Percentiles rank a stretch among this genome's conserved stretches.
These are phyloP conservation scores for Cyberlindnera nakhonratchasimensis DNA, from an alignment of 805 yeast species.

Conservation along the genomic window DNA sequence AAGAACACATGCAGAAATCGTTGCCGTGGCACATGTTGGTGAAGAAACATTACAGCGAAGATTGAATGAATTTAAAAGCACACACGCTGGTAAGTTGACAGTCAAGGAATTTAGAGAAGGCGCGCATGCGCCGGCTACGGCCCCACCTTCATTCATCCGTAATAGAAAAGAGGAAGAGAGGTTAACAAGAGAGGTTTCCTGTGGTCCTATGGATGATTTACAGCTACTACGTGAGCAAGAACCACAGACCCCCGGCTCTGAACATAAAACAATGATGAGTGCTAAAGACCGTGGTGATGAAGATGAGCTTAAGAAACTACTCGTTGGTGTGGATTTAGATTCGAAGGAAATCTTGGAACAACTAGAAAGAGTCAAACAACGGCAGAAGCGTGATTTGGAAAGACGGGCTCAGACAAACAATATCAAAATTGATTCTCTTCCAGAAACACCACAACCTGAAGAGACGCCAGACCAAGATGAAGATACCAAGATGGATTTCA, in stretches of 20 bases:
- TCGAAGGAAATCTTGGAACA: slow-evolving; percentile 28
- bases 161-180: slow-evolving; percentile 52
- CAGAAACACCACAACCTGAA: not conserved
- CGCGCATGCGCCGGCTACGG: slow-evolving; percentile 33
- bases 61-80: slow-evolving; percentile 78
- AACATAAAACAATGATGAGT: slow-evolving; percentile 10
- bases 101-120: slow-evolving; percentile 68
- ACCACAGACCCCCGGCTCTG: not conserved
- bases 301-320: slow-evolving; percentile 16
- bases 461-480: too few species aligned
- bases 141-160: slow-evolving; percentile 80
- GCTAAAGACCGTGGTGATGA: slow-evolving; percentile 23
- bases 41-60: slow-evolving; percentile 91
- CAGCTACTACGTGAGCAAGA: not conserved
- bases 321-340: slow-evolving; percentile 21
- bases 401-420: slow-evolving; percentile 21
- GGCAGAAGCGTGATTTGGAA: slow-evolving; percentile 22
- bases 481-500: slow-evolving; percentile 3
- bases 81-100: slow-evolving; percentile 70
- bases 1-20: slow-evolving; percentile 89
- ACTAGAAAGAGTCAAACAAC: slow-evolving; percentile 27
- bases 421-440: slow-evolving; percentile 10
- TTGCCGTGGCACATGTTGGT: slow-evolving; percentile 92
- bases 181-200: slow-evolving; percentile 10
- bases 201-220: slow-evolving; percentile 4